These are phyloP conservation scores for Fusarium phyllophilum DNA, from an alignment of 2,329 filamentous ascomycete species.

Conservation along the genomic window DNA sequence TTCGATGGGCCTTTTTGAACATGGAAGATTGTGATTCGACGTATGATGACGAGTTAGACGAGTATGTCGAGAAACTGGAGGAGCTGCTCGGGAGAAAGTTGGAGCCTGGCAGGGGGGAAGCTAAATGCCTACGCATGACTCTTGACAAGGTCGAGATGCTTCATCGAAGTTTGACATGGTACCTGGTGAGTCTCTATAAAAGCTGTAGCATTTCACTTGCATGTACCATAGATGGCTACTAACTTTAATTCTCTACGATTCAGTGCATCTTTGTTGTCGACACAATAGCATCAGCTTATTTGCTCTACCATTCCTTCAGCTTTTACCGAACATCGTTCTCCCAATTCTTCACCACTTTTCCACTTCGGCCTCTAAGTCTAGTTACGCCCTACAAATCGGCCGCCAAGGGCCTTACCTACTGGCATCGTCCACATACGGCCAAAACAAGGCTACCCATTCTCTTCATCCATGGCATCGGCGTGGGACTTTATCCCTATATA, in stretches of 20 bases:
- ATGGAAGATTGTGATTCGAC: constrained; percentile 54
- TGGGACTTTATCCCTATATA: constrained; percentile 63
- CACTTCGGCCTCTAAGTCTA: constrained; percentile 61
- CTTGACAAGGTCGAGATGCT: constrained; percentile 67
- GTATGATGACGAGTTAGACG: constrained; percentile 64
- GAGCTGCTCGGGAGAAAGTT: constrained; percentile 60
- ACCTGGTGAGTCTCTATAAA: constrained; percentile 55
- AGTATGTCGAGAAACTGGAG: constrained; percentile 63
- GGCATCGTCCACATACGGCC: constrained; percentile 69
- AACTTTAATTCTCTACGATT: not conserved
- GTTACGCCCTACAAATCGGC: constrained; percentile 57
- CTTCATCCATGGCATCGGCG: constrained; percentile 72
- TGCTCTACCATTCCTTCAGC: constrained; percentile 57
- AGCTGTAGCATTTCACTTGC: not conserved
- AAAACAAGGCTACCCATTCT: constrained; percentile 65
- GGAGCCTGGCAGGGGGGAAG: constrained; percentile 61
- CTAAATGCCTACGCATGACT: constrained; percentile 64
- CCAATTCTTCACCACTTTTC: constrained; percentile 60
- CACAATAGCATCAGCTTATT: constrained; percentile 46
- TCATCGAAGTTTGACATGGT: constrained; percentile 66
- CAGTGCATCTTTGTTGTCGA: constrained; percentile 61
- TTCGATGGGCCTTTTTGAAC: constrained; percentile 69
- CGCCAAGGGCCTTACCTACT: constrained; percentile 64
- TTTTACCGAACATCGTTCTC: constrained; percentile 54
- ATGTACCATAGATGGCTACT: constrained; percentile 3